A percentile compares a stretch with the other conserved stretches of the same genome.
These are phyloP conservation scores for Microdochium bolleyi DNA, from an alignment of 2,329 filamentous ascomycete species.

Conservation along the genomic window DNA sequence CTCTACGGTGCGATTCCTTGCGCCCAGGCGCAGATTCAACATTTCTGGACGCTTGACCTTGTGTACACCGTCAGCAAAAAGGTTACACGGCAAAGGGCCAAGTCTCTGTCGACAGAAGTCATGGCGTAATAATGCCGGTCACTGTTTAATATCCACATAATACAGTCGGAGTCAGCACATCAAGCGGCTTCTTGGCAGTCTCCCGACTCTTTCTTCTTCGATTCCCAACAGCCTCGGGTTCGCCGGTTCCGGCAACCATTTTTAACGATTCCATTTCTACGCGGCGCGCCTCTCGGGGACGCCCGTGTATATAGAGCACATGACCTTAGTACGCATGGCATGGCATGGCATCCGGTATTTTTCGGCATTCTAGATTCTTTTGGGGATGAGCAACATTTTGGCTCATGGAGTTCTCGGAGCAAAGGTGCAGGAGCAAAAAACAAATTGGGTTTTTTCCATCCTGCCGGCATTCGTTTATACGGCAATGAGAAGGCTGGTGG, in stretches of 20 bases:
- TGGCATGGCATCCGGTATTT: slow-evolving; percentile 30
- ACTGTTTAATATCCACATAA: slow-evolving; percentile 7
- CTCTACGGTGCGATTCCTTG: slow-evolving; percentile 61
- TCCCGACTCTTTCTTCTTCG: slow-evolving; percentile 12
- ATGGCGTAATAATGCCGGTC: slow-evolving; percentile 29
- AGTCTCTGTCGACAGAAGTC: slow-evolving; percentile 31
- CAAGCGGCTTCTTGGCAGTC: slow-evolving; percentile 1
- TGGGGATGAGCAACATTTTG: slow-evolving; percentile 25
- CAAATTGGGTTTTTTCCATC: slow-evolving; percentile 16
- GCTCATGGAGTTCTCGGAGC: slow-evolving; percentile 39
- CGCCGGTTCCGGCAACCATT: slow-evolving; percentile 19
- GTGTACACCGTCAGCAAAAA: slow-evolving; percentile 69
- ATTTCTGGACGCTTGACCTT: slow-evolving; percentile 62
- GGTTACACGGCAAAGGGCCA: slow-evolving; percentile 43
- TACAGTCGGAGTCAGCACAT: neutral
- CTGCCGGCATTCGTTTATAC: slow-evolving; percentile 38
- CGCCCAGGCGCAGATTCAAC: slow-evolving; percentile 58
- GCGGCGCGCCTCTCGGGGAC: slow-evolving; percentile 8
- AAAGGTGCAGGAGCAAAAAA: slow-evolving; percentile 25
- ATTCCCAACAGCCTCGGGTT: slow-evolving; percentile 17
- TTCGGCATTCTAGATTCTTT: slow-evolving; percentile 32
- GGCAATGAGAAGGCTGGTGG: slow-evolving; percentile 13
- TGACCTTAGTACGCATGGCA: slow-evolving; percentile 41
- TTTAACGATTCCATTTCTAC: slow-evolving; percentile 18
- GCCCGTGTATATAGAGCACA: slow-evolving; percentile 40